Percentiles rank a stretch among this genome's conserved stretches.
phyloP scores from a whole-genome alignment of 768 basidiomycete species.

The Lactarius hengduanensis region DNA sequence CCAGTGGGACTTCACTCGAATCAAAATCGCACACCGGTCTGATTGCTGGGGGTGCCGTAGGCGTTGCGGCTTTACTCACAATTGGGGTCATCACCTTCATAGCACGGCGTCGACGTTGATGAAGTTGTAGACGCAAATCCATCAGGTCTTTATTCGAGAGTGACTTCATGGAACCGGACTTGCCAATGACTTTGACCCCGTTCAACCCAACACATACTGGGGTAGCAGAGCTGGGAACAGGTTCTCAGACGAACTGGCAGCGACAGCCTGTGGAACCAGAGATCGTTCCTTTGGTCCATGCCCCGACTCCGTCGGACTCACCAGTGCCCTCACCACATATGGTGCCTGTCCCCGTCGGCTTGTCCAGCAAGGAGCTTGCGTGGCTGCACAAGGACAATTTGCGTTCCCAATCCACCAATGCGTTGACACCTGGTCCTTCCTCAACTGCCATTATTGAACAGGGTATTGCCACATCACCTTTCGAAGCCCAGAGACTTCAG shows the following conservation, averaged over 20 bases:
- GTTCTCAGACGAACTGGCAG: neutral
- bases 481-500: too few species aligned
- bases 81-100: neutral
- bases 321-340: neutral
- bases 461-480: too few species aligned
- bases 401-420: neutral
- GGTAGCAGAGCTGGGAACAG: neutral
- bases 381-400: neutral
- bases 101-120: neutral
- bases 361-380: neutral
- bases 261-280: neutral
- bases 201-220: neutral
- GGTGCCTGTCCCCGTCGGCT: neutral
- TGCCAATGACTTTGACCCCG: neutral
- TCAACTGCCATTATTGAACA: too few species aligned
- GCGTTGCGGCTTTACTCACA: conserved; percentile 3
- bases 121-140: conserved; percentile 4
- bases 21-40: conserved; percentile 9
- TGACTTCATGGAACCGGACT: neutral
- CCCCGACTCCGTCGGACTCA: neutral
- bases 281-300: neutral
- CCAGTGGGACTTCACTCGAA: neutral
- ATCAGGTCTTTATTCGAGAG: neutral
- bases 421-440: too few species aligned
- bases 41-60: conserved; percentile 26